Percentiles rank a stretch among this genome's conserved stretches.
Conservation (phyloP, 2,329 filamentous ascomycete genomes). For the Fusarium sp. region DNA sequence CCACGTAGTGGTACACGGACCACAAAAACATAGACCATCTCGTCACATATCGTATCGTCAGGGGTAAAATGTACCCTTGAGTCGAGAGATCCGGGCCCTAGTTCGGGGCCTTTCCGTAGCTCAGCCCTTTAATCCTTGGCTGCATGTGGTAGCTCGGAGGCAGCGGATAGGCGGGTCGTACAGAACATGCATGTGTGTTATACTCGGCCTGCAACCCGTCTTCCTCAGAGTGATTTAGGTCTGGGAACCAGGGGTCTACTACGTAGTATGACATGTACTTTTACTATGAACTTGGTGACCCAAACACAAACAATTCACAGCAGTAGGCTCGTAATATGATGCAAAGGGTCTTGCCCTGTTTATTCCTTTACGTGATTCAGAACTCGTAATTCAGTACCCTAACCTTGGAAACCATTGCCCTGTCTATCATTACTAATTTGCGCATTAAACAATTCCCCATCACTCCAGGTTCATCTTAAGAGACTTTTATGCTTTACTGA, state of each 20-base stretch:
- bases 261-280: too few species aligned
- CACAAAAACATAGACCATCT: not conserved
- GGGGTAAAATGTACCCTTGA: not conserved
- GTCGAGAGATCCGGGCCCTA: not conserved
- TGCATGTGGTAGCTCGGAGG: conserved; percentile 14
- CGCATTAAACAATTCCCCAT: conserved; percentile 44
- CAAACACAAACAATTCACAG: not conserved
- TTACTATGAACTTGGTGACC: not conserved
- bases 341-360: conserved; percentile 32
- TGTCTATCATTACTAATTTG: conserved; percentile 52
- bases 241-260: too few species aligned
- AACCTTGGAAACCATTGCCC: conserved; percentile 46
- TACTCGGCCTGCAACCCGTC: not conserved
- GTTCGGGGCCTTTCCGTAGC: conserved; percentile 11
- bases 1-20: conserved; percentile 12
- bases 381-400: conserved; percentile 47
- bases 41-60: conserved; percentile 10
- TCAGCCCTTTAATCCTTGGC: conserved; percentile 29
- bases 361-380: conserved; percentile 44
- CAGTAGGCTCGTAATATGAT: not conserved
- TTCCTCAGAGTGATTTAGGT: not conserved
- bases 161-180: not conserved
- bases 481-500: conserved; percentile 39
- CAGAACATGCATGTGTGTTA: conserved; percentile 17
- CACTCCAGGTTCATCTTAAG: conserved; percentile 28